Evolutionary conservation across 768 basidiomycete genomes (phyloP).

Genomic region (Hydnum rufescens): DNA sequence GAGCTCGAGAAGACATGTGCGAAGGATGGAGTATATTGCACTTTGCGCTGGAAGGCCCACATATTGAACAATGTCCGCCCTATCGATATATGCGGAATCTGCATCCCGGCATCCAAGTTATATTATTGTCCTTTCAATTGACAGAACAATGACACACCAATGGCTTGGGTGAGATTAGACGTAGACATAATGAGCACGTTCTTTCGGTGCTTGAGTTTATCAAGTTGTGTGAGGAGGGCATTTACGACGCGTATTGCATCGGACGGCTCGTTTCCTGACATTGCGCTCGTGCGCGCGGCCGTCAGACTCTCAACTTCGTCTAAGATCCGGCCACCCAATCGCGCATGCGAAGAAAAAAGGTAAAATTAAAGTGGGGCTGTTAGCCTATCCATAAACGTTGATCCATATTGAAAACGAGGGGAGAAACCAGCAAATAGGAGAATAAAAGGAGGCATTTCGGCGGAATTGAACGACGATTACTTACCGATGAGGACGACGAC

Average conservation of each 20-base stretch:
- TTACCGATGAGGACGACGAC: slow-evolving; percentile 85
- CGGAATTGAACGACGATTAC: slow-evolving; percentile 4
- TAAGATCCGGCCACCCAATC: slow-evolving; percentile 15
- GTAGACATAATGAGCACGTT: slow-evolving; percentile 95
- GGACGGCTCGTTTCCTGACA: slow-evolving; percentile 89
- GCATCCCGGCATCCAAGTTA: background rate
- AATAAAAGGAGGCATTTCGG: no score
- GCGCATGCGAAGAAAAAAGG: no score
- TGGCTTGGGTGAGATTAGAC: slow-evolving; percentile 85
- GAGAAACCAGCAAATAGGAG: background rate
- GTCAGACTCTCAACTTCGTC: slow-evolving; percentile 96
- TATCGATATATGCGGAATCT: slow-evolving; percentile 93
- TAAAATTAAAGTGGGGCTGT: background rate
- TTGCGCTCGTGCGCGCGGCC: slow-evolving; percentile 81
- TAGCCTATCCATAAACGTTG: background rate
- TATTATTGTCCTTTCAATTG: background rate
- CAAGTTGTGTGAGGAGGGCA: slow-evolving; percentile 87
- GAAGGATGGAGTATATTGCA: slow-evolving; percentile 84
- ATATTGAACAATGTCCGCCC: slow-evolving; percentile 92
- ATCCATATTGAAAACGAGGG: slow-evolving; percentile 2
- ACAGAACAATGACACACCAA: slow-evolving; percentile 33
- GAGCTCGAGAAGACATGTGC: slow-evolving; percentile 65
- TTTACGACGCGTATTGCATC: slow-evolving; percentile 97
- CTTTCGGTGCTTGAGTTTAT: slow-evolving; percentile 81
- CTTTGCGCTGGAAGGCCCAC: slow-evolving; percentile 79